Conservation (phyloP, 108 stramenopile genomes). For the Pseudonitzschia delicatissima region DNA sequence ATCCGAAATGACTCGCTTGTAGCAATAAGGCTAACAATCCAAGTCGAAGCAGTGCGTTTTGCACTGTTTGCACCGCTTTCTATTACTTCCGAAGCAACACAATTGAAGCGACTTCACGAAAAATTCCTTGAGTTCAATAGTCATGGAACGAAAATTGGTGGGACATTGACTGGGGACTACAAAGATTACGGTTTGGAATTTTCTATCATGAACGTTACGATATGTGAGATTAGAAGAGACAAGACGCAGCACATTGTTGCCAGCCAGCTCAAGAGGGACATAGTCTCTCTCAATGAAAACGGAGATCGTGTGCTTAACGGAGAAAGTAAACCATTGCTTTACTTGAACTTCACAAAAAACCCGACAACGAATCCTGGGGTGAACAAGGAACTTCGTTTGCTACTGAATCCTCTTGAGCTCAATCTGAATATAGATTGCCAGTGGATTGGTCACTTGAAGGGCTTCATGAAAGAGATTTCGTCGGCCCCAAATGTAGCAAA, state of each 20-base stretch:
- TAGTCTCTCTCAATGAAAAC: neutral
- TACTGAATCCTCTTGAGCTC: slow-evolving; percentile 33
- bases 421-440: slow-evolving; percentile 35
- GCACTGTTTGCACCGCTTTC: slow-evolving; percentile 33
- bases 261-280: slow-evolving; percentile 12
- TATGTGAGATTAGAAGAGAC: slow-evolving; percentile 35
- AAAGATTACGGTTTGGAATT: slow-evolving; percentile 32
- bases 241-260: slow-evolving; percentile 29
- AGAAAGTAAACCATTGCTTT: slow-evolving; percentile 29
- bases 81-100: slow-evolving; percentile 23
- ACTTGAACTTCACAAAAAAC: slow-evolving; percentile 14
- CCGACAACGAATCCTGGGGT: slow-evolving; percentile 25
- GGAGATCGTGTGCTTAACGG: neutral
- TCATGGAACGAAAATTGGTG: slow-evolving; percentile 12
- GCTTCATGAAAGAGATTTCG: slow-evolving; percentile 20
- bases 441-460: slow-evolving; percentile 42
- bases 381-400: slow-evolving; percentile 16
- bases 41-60: slow-evolving; percentile 34
- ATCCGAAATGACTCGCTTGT: slow-evolving; percentile 7
- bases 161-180: slow-evolving; percentile 43
- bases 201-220: slow-evolving; percentile 37
- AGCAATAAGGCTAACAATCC: slow-evolving; percentile 35
- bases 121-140: slow-evolving; percentile 42
- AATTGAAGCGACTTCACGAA: slow-evolving; percentile 34
- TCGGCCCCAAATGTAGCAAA: slow-evolving; percentile 21